Percentiles rank a stretch among this genome's conserved stretches.
phyloP scores from a whole-genome alignment of 805 yeast genomes.

The Torulaspora maleeae region DNA sequence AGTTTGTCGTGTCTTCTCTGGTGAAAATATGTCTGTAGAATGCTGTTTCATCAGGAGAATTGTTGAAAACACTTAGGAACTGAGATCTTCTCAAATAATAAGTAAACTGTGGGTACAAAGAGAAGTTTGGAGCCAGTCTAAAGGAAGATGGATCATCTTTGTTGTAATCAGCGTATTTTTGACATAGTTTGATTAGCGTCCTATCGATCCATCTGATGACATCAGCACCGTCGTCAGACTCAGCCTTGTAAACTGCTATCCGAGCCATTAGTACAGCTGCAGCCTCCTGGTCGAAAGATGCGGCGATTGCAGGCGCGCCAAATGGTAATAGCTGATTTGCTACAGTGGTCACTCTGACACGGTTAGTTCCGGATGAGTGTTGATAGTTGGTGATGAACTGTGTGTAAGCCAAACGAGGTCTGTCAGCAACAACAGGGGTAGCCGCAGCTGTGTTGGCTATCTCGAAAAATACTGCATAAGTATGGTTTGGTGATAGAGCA shows the following conservation, averaged over 20 bases:
- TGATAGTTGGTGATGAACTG: constrained; percentile 92
- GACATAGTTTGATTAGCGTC: constrained; percentile 82
- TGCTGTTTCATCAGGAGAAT: constrained; percentile 98
- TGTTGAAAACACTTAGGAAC: constrained; percentile 91
- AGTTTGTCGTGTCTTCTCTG: constrained; percentile 88
- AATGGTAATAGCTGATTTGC: constrained; percentile 48
- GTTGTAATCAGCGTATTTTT: constrained; percentile 87
- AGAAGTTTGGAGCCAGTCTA: constrained; percentile 75
- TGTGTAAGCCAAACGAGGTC: constrained; percentile 45
- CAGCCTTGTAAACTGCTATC: constrained; percentile 77
- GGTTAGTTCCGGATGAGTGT: constrained; percentile 87
- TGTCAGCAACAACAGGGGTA: constrained; percentile 19
- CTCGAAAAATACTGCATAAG: constrained; percentile 88
- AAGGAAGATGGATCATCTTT: constrained; percentile 81
- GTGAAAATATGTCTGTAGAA: constrained; percentile 89
- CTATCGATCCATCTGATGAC: constrained; percentile 93
- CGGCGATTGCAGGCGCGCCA: constrained; percentile 51
- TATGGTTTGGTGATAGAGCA: constrained; percentile 77
- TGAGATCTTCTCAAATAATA: constrained; percentile 95
- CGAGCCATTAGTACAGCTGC: constrained; percentile 94
- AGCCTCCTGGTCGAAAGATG: constrained; percentile 95
- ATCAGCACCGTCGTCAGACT: constrained; percentile 86
- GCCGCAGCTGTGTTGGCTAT: constrained; percentile 44
- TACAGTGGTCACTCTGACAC: constrained; percentile 88
- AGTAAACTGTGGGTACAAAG: constrained; percentile 91